Evolutionary conservation across 1,284 basidiomycete species (phyloP).

Genomic region (Ustilago bromivora): DNA sequence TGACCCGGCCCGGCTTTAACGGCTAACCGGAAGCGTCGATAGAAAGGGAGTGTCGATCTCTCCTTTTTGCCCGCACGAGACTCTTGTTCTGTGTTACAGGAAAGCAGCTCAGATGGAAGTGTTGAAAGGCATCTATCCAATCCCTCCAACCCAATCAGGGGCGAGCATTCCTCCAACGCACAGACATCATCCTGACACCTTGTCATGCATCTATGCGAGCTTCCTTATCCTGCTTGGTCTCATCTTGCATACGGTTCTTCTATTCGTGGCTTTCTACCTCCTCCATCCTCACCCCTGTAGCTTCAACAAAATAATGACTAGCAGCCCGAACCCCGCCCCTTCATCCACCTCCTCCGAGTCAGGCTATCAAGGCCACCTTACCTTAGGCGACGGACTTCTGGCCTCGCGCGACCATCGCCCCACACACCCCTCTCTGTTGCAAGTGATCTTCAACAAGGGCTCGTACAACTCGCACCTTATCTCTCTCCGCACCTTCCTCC

Average conservation of each 20-base stretch:
- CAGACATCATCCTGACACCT: background rate
- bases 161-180: background rate
- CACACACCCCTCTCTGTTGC: conserved; percentile 57
- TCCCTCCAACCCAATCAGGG: background rate
- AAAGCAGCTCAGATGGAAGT: too few relatives aligned
- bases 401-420: conserved; percentile 48
- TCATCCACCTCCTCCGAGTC: conserved; percentile 6
- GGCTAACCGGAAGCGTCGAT: conserved; percentile 15
- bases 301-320: conserved; percentile 26
- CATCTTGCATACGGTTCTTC: background rate
- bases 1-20: conserved; percentile 6
- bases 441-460: conserved; percentile 63
- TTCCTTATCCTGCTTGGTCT: background rate
- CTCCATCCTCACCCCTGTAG: background rate
- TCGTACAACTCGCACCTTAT: conserved; percentile 64
- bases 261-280: conserved; percentile 6
- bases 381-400: conserved; percentile 52
- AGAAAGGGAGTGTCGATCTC: background rate
- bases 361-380: conserved; percentile 58
- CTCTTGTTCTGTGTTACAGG: background rate
- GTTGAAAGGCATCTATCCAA: background rate
- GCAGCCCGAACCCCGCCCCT: conserved; percentile 14
- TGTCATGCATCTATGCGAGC: conserved; percentile 1
- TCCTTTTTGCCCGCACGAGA: background rate
- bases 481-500: conserved; percentile 39